These are phyloP conservation scores for Grosmannia huntii DNA, from an alignment of 2,329 filamentous ascomycete genomes.

Conservation along the genomic window DNA sequence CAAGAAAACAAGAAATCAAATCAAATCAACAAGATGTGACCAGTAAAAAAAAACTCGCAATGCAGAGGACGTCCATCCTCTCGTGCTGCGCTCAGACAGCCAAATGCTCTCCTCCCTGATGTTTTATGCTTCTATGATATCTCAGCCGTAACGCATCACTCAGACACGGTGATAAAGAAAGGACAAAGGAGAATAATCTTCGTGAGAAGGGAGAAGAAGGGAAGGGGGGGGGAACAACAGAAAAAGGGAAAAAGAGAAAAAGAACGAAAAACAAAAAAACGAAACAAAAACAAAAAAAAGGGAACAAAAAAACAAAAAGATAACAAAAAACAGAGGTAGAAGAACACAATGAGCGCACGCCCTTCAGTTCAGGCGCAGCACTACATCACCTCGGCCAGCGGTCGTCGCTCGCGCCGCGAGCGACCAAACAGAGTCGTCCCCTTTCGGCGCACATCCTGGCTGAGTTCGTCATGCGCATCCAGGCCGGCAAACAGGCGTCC, in stretches of 20 bases:
- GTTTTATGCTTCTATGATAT: neutral
- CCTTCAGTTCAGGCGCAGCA: constrained; percentile 4
- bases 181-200: no score
- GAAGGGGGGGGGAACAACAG: no score
- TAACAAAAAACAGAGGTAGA: neutral
- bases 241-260: neutral
- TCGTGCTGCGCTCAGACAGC: neutral
- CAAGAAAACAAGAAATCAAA: neutral
- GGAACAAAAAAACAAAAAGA: neutral
- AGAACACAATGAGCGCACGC: neutral
- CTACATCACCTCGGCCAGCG: constrained; percentile 19
- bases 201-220: no score
- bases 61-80: neutral
- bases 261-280: neutral
- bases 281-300: neutral
- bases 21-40: neutral
- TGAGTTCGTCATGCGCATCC: neutral
- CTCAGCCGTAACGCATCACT: neutral
- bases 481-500: neutral
- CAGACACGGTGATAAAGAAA: no score
- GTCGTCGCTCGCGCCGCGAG: constrained; percentile 25
- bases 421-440: constrained; percentile 29
- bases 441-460: constrained; percentile 24
- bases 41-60: neutral
- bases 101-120: neutral